Evolutionary conservation across 2,329 filamentous ascomycete species (phyloP), one percentile per base, ranked within the genome.

Genomic region (Trichoderma gracile): DNA sequence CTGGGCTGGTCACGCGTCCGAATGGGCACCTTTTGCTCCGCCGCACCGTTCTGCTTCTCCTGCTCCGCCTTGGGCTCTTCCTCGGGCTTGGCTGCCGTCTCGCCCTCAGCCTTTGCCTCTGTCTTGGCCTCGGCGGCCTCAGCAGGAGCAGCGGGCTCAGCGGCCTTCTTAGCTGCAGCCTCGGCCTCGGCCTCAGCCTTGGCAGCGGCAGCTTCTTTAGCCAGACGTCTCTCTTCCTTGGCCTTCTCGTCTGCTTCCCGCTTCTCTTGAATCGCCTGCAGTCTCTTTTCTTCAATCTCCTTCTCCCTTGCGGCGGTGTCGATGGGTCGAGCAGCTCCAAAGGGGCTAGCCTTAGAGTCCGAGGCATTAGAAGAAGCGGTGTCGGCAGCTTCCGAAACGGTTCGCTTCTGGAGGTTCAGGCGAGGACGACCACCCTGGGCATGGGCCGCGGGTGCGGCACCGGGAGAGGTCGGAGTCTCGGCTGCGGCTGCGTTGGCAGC

Each of bases 261-360:
- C 86, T 96, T 96, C 77, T 95, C 89, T 68, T 88, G 88, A 27
- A 93, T 68, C 7, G 86, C 84, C 65, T 91, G 82, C 72, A 90
- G 82, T 69, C 90, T 86, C 84, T 92, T 96, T 80, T 97, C 92
- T 73, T 96, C 94, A 65, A 99, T 88, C 76, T 96, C 89, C 71
- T 89, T 89, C 80, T 98, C 94, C 69, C 91, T 89, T 15, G 93
- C 86, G 52, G 92, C 91, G 53, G 94, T 98, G 78, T 99, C 93
- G 71, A 98, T 97, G 63, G 95, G 95, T 67, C 90, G 89, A 64
- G 95, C 95, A 67, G 91, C 93, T 72, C 95, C 95, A 75, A 99
- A 99, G 46, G 93, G 93, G 77, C 90, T 98, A 27, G 93, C 85
- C 82, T 97, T 98, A 47, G 91, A 81, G 72, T 95, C 90, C 33